phyloP scores from a whole-genome alignment of 768 basidiomycete species.

The Hericium rajendrae region DNA sequence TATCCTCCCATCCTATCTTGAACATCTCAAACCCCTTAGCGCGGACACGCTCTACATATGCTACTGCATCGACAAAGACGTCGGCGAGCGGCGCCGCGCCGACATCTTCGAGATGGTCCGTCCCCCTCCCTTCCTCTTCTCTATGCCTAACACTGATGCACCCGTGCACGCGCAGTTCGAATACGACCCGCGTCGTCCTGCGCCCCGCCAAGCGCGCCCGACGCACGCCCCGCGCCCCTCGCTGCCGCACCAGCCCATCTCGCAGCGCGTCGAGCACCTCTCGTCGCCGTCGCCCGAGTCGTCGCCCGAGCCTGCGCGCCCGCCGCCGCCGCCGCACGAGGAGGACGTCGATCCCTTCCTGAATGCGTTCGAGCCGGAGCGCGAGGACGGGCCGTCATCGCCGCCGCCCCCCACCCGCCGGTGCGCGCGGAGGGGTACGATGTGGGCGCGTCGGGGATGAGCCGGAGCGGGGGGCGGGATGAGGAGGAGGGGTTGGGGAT shows the following conservation, averaged over 20 bases:
- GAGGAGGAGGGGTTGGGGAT: not conserved
- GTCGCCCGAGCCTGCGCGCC: not conserved
- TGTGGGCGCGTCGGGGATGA: not conserved
- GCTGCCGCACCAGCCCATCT: not conserved
- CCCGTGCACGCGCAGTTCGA: constrained; percentile 6
- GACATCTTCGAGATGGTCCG: constrained; percentile 48
- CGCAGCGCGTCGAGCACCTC: constrained; percentile 1
- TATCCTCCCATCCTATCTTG: not conserved
- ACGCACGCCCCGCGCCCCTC: not conserved
- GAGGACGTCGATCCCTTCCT: not conserved
- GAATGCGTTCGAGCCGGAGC: not conserved
- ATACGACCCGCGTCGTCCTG: constrained; percentile 2
- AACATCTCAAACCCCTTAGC: constrained; percentile 21
- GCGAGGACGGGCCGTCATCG: not conserved
- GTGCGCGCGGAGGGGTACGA: not conserved
- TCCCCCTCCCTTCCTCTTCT: constrained; percentile 11
- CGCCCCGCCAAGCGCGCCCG: not conserved
- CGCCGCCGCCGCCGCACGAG: not conserved
- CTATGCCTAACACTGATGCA: not conserved
- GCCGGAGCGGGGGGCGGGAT: not conserved
- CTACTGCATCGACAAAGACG: constrained; percentile 54
- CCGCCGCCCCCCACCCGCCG: not conserved
- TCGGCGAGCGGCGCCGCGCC: constrained; percentile 37
- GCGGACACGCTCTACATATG: constrained; percentile 61
- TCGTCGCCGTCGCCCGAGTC: not conserved